Evolutionary conservation across 2,329 filamentous ascomycete species (phyloP), one percentile per base, ranked within the genome.

Genomic region (Elsinoe perseae): DNA sequence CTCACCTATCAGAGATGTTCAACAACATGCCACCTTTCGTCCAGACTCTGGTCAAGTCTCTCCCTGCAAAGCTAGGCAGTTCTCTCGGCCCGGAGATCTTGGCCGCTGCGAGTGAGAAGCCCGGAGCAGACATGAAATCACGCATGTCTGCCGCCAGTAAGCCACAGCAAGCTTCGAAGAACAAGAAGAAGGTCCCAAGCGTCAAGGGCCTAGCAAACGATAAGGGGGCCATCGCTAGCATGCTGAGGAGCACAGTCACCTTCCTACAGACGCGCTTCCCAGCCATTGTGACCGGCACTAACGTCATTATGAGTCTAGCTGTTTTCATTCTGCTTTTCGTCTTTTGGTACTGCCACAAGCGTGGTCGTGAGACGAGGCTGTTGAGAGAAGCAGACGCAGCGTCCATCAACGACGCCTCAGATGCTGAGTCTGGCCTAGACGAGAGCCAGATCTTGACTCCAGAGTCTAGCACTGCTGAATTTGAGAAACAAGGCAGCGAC

Each of bases 301-400:
- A 95, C 70, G 84, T 95, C 16, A 77, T 97, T 14, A 89, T 95
- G 83, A 93, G 88, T 61, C 75, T 97, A 61, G 90, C 89, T 0
- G 75, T 97, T 1, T 95, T 95, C 66, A 77, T 97, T 56, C 79
- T 97, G 14, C 80, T 98, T 57, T 93, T 95, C 68, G 89, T 95
- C 43, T 84, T 97, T 64, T 98, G 92, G 91, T 98, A 97, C 73
- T 97, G 91, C 73, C 86, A 97, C 73, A 97, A 97, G 75, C 87
- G 93, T 55, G 93, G 93, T 36, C 83, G 83, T 43, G 92, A 98
- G 73, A 84, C 84, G 5, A 82, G 93, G 52, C 80, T 97, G 10
- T 85, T 64, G 2, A 61, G 61, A 16, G 62, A 63, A 50, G 56
- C 56, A 8, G 61, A 58, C 16, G 52, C 32, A 7, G 38, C 52